A percentile compares a stretch with the other conserved stretches of the same genome.
Conservation (phyloP, 2,329 filamentous ascomycete species). For the Talaromyces sp. region DNA sequence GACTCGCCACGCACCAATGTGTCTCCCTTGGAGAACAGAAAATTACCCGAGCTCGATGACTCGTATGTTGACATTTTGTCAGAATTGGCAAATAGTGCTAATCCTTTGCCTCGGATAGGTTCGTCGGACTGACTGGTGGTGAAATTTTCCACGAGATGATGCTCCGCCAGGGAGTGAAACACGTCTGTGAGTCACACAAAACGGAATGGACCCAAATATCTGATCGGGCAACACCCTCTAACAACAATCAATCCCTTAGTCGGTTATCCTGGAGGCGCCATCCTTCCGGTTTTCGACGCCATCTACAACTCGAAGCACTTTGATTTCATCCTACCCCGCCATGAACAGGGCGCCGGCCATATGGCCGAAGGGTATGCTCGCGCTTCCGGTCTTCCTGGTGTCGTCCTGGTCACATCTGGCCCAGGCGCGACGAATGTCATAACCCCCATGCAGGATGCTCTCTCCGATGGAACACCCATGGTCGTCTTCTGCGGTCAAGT, state of each 20-base stretch:
- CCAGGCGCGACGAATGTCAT: conserved; percentile 95
- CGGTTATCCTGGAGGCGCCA: conserved; percentile 90
- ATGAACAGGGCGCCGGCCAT: conserved; percentile 96
- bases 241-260: conserved; percentile 42
- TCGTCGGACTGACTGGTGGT: conserved; percentile 91
- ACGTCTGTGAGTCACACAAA: conserved; percentile 69
- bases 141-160: conserved; percentile 99
- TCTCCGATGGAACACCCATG: conserved; percentile 92
- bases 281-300: conserved; percentile 95
- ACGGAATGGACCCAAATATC: not conserved
- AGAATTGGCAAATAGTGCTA: conserved; percentile 9
- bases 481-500: conserved; percentile 97
- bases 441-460: conserved; percentile 92
- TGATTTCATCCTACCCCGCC: conserved; percentile 89
- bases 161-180: conserved; percentile 85
- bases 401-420: conserved; percentile 93
- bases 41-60: conserved; percentile 67
- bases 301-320: conserved; percentile 98
- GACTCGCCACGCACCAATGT: conserved; percentile 57
- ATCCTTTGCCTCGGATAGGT: conserved; percentile 45
- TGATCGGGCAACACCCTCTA: not conserved
- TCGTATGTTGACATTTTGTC: conserved; percentile 55
- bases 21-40: conserved; percentile 61
- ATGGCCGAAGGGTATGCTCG: conserved; percentile 98
- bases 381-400: conserved; percentile 87